phyloP scores from a whole-genome alignment of 257 asterid species.

The Craterostigma plantagineum region DNA sequence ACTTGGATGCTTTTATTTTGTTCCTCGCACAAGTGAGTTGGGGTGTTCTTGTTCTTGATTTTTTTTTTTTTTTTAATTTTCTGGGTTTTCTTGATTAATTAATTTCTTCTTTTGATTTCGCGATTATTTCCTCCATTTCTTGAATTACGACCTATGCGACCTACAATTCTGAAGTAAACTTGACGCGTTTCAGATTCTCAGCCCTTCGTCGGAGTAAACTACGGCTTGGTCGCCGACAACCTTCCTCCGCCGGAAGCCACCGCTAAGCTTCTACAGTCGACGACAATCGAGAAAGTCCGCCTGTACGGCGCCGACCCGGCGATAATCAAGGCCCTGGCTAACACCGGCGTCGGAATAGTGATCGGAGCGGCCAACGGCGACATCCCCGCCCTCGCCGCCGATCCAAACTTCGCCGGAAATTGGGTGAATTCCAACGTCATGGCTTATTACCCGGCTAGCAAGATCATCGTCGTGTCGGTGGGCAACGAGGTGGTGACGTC shows the following conservation, averaged over 20 bases:
- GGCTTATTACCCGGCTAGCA: slow-evolving; percentile 69
- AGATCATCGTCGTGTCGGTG: slow-evolving; percentile 54
- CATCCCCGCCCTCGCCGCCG: slow-evolving; percentile 71
- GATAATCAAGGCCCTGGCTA: slow-evolving; percentile 55
- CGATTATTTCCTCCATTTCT: not conserved
- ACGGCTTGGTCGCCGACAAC: slow-evolving; percentile 81
- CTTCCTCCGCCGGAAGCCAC: slow-evolving; percentile 82
- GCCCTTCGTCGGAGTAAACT: slow-evolving; percentile 75
- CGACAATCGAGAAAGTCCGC: slow-evolving; percentile 74
- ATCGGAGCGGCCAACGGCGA: slow-evolving; percentile 93
- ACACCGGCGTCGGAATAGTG: slow-evolving; percentile 67
- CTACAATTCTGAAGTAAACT: not conserved
- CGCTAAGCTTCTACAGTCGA: slow-evolving; percentile 55
- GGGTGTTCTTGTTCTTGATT: too few species aligned
- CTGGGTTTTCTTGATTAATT: too few species aligned
- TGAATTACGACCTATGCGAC: not conserved
- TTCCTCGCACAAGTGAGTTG: too few species aligned
- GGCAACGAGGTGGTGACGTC: slow-evolving; percentile 82
- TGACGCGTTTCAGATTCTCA: slow-evolving; percentile 28
- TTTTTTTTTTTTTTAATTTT: too few species aligned
- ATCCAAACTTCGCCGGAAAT: slow-evolving; percentile 73
- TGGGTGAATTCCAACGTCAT: slow-evolving; percentile 69
- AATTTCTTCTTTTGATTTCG: too few species aligned
- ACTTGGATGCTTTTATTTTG: too few species aligned
- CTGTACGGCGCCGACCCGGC: slow-evolving; percentile 86